phyloP scores from a whole-genome alignment of 106 monocot species.

The Allium fistulosum region DNA sequence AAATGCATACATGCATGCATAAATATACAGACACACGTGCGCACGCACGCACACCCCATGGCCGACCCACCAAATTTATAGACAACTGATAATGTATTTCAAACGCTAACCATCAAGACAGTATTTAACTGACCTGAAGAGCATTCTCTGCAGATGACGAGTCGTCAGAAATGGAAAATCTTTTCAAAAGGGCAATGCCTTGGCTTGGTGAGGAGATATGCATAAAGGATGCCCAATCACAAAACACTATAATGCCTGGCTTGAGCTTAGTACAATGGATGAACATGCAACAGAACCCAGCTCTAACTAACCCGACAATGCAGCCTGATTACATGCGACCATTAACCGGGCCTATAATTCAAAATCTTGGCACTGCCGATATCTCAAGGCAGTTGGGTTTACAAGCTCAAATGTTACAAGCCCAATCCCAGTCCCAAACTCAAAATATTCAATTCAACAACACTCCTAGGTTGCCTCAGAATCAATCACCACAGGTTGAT shows the following conservation, averaged over 20 bases:
- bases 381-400: conserved; percentile 46
- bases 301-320: conserved; percentile 35
- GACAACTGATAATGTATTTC: no score
- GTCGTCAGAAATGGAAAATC: conserved; percentile 74
- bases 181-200: conserved; percentile 76
- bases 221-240: conserved; percentile 72
- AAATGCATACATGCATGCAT: not conserved
- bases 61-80: no score
- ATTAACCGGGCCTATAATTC: conserved; percentile 36
- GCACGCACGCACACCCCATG: no score
- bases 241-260: conserved; percentile 66
- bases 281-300: conserved; percentile 73
- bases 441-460: conserved; percentile 44
- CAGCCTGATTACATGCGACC: conserved; percentile 56
- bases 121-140: not conserved
- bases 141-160: conserved; percentile 52
- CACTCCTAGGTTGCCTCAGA: conserved; percentile 31
- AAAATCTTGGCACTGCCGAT: conserved; percentile 49
- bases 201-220: conserved; percentile 88
- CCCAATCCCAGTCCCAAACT: conserved; percentile 35
- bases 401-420: conserved; percentile 48
- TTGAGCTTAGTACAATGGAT: conserved; percentile 79
- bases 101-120: no score
- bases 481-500: conserved; percentile 39
- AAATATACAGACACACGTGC: no score